Evolutionary conservation across 1,139 yeast species (phyloP), one percentile per base, ranked within the genome.

Genomic region (Hanseniaspora sp.): DNA sequence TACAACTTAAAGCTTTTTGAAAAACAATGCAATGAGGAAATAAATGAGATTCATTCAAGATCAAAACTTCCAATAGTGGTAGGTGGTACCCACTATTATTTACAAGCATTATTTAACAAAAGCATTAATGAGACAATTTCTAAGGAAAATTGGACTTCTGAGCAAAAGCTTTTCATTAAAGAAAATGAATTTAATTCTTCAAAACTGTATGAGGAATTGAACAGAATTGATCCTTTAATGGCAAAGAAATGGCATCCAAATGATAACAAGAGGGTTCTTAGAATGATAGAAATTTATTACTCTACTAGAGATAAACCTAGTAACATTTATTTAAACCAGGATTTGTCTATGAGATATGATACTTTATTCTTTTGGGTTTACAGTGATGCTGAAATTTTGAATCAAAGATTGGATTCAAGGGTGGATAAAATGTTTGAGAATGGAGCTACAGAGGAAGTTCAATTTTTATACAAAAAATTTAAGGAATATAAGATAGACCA

Each of bases 61-160:
- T 86, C 86, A 0, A 88, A 87, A 62, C 63, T 84, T 1, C 97
- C 99, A 0, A 84, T 92, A 6, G 69, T 94, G 0, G 90, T 92
- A 1, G 99, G 99, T 3, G 99, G 99, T 0, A 92, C 98, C 0
- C 96, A 90, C 64, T 92, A 92, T 65, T 92, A 92, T 65, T 71
- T 88, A 42, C 96, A 86, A 65, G 69, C 87, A 1, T 66, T 94
- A 17, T 87, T 90, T 63, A 73, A 76, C 52, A 84, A 86, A 61
- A 79, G 82, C 59, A 53, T 45, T 40, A 58, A 57, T 37, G 57
- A 59, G 33, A 42, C 39, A 9, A 30, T 47, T 15, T 17, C 51
- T 56, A 58, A 63, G 54, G 63, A 65, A 5, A 54, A 63, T 0
- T 58, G 57, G 8, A 58, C 62, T 4, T 49, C 54, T 0, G 74